Percentiles rank a stretch among this genome's conserved stretches.
phyloP scores from a whole-genome alignment of 2,329 filamentous ascomycete species.

The Arthroderma uncinatum region DNA sequence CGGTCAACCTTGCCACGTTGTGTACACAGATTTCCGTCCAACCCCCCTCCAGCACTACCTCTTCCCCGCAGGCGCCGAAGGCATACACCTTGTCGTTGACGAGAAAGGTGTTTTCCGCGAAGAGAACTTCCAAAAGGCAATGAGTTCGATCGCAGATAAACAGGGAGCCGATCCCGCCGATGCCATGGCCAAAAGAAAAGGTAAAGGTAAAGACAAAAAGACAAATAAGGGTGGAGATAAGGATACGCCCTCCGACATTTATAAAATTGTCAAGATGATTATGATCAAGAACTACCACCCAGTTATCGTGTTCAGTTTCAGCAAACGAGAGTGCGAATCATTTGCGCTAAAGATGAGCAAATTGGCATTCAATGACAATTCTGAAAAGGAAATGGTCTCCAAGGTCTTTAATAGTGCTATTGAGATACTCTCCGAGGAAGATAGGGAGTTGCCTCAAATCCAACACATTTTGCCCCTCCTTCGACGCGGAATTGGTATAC shows the following conservation, averaged over 20 bases:
- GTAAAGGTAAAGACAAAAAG: conserved; percentile 85
- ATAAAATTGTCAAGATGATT: conserved; percentile 98
- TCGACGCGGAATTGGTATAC: conserved; percentile 85
- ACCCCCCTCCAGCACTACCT: conserved; percentile 97
- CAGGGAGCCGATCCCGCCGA: conserved; percentile 77
- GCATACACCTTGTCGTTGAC: conserved; percentile 88
- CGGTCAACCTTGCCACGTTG: conserved; percentile 93
- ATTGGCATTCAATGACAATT: conserved; percentile 90
- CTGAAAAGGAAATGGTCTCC: conserved; percentile 84
- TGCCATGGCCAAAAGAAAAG: conserved; percentile 66
- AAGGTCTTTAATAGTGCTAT: conserved; percentile 93
- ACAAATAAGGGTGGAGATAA: conserved; percentile 73
- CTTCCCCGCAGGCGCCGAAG: conserved; percentile 83
- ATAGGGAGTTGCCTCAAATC: conserved; percentile 81
- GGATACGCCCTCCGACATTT: conserved; percentile 67
- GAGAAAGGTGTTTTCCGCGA: conserved; percentile 95
- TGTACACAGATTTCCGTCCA: conserved; percentile 96
- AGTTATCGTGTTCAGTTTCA: conserved; percentile 98
- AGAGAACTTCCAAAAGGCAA: conserved; percentile 94
- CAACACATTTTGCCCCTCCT: conserved; percentile 78
- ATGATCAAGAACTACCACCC: conserved; percentile 96
- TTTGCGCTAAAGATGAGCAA: conserved; percentile 77
- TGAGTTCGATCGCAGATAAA: conserved; percentile 77
- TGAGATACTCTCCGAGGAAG: conserved; percentile 81
- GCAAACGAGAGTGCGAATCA: conserved; percentile 90